Evolutionary conservation across 1,284 basidiomycete species (phyloP).

Genomic region (Vanrija sp.): DNA sequence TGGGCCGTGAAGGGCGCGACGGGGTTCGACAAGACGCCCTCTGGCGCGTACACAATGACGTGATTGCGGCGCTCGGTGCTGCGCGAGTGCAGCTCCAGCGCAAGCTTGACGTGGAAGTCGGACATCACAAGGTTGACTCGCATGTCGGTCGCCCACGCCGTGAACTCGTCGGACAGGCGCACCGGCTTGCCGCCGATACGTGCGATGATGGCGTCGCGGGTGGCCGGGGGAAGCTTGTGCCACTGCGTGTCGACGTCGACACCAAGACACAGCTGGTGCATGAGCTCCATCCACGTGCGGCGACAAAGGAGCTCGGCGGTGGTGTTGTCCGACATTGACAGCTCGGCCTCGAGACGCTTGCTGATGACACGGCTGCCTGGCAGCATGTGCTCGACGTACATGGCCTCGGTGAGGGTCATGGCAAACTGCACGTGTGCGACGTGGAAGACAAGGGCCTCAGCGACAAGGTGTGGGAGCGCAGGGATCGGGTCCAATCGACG

Average conservation of each 20-base stretch:
- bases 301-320: background rate
- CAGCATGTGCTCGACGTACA: constrained; percentile 1
- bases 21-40: background rate
- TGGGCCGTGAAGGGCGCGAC: background rate
- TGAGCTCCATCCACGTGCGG: constrained; percentile 3
- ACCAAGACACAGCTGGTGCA: constrained; percentile 4
- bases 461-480: constrained; percentile 1
- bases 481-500: background rate
- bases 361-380: background rate
- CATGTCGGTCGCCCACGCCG: background rate
- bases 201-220: constrained; percentile 3
- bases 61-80: background rate
- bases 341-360: constrained; percentile 2
- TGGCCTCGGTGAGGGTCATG: constrained; percentile 4
- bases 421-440: constrained; percentile 11
- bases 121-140: background rate
- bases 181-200: constrained; percentile 2
- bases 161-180: background rate
- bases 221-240: constrained; percentile 1
- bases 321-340: background rate
- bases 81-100: background rate
- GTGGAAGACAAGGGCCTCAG: background rate
- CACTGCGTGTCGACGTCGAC: constrained; percentile 9
- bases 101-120: constrained; percentile 2
- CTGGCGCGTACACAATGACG: background rate